Conservation (phyloP, 140 eudicot species). For the Artemisia princeps region DNA sequence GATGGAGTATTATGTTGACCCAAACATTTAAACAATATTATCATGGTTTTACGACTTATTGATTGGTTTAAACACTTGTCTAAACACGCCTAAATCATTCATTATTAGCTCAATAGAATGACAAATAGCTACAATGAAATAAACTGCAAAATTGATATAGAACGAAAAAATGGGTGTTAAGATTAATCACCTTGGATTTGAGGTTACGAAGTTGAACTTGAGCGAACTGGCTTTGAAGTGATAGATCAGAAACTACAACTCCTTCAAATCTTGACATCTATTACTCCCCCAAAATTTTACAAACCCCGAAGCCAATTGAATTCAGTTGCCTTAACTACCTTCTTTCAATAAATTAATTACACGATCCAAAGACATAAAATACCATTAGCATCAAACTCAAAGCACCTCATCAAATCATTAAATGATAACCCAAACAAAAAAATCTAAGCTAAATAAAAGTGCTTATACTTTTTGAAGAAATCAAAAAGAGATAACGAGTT, state of each 20-base stretch:
- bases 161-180: neutral
- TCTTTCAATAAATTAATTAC: neutral
- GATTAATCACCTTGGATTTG: constrained; percentile 35
- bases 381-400: neutral
- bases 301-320: constrained; percentile 1
- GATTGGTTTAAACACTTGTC: neutral
- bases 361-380: neutral
- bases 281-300: constrained; percentile 16
- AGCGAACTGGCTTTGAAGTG: constrained; percentile 45
- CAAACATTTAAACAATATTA: neutral
- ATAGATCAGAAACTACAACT: constrained; percentile 48
- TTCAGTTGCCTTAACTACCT: neutral
- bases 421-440: no score
- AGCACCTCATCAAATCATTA: neutral
- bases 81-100: constrained; percentile 8
- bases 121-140: constrained; percentile 1
- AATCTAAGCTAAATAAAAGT: no score
- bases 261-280: constrained; percentile 36
- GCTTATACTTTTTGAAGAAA: no score
- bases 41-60: neutral
- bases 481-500: no score
- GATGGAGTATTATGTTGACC: no score
- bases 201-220: constrained; percentile 46
- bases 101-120: neutral
- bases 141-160: constrained; percentile 8